A percentile compares a stretch with the other conserved stretches of the same genome.
Conservation (phyloP, 2,329 filamentous ascomycete species). For the Sporothrix inflata region DNA sequence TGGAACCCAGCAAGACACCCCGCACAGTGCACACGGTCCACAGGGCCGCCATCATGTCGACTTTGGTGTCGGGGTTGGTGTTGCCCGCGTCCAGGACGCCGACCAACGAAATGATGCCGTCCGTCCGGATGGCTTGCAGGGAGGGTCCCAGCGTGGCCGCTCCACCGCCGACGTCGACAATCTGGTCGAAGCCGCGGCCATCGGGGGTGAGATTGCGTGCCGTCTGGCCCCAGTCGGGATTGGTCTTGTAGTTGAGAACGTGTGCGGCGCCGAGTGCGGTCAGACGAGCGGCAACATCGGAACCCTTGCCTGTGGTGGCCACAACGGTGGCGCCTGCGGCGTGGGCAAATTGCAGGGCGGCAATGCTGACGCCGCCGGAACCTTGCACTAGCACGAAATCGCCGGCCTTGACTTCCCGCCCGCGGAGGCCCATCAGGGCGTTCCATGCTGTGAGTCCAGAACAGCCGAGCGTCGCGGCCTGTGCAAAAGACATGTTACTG, state of each 20-base stretch:
- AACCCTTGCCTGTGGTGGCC: slow-evolving; percentile 56
- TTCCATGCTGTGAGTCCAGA: slow-evolving; percentile 69
- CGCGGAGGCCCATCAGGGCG: slow-evolving; percentile 59
- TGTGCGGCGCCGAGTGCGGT: slow-evolving; percentile 58
- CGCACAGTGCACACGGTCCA: slow-evolving; percentile 45
- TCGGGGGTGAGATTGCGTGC: slow-evolving; percentile 53
- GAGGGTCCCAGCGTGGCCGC: slow-evolving; percentile 53
- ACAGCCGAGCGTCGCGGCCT: slow-evolving; percentile 61
- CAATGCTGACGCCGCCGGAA: slow-evolving; percentile 70
- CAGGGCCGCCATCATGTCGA: slow-evolving; percentile 57
- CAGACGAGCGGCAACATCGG: slow-evolving; percentile 54
- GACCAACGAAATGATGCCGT: slow-evolving; percentile 45
- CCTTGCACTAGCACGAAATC: slow-evolving; percentile 67
- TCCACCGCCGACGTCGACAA: slow-evolving; percentile 62
- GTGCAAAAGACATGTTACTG: slow-evolving; percentile 53
- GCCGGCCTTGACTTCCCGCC: slow-evolving; percentile 54
- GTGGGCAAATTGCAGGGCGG: slow-evolving; percentile 59
- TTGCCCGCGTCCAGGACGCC: slow-evolving; percentile 49
- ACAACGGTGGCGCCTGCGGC: slow-evolving; percentile 60
- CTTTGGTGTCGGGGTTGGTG: slow-evolving; percentile 41
- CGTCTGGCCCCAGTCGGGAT: slow-evolving; percentile 56
- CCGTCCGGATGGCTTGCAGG: slow-evolving; percentile 39
- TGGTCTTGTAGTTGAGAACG: slow-evolving; percentile 60
- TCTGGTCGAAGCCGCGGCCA: slow-evolving; percentile 53
- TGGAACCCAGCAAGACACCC: slow-evolving; percentile 48